These are phyloP conservation scores for Eutrema salsugineum DNA, from an alignment of 441 rosid species.

Conservation along the genomic window DNA sequence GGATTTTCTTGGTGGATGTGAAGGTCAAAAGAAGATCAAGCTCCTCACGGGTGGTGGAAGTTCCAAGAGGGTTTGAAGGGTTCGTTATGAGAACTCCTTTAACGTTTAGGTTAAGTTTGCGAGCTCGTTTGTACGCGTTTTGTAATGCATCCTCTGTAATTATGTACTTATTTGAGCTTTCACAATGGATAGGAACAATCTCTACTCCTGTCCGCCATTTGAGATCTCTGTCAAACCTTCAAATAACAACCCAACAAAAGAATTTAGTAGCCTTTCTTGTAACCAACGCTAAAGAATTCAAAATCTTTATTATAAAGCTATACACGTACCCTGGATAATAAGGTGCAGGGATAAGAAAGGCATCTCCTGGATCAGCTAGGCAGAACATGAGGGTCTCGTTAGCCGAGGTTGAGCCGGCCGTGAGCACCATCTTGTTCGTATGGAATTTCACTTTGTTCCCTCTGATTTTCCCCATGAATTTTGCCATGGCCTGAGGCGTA, in stretches of 20 bases:
- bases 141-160: conserved; percentile 49
- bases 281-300: neutral
- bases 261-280: conserved; percentile 16
- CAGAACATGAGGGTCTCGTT: conserved; percentile 65
- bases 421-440: conserved; percentile 50
- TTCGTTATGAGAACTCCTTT: conserved; percentile 55
- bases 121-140: conserved; percentile 46
- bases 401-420: conserved; percentile 68
- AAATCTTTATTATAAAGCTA: neutral
- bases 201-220: conserved; percentile 60
- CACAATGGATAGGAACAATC: conserved; percentile 49
- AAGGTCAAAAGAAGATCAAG: conserved; percentile 44
- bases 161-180: conserved; percentile 46
- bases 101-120: conserved; percentile 37
- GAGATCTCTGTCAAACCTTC: conserved; percentile 70
- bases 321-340: conserved; percentile 57
- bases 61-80: conserved; percentile 68
- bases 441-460: conserved; percentile 48
- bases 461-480: conserved; percentile 51
- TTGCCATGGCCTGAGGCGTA: conserved; percentile 38
- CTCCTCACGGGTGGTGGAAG: conserved; percentile 44
- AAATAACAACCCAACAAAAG: neutral
- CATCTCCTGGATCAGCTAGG: conserved; percentile 66
- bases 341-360: conserved; percentile 65
- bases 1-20: conserved; percentile 31